phyloP scores from a whole-genome alignment of 352 stramenopile genomes.

The Pythium insidiosum region DNA sequence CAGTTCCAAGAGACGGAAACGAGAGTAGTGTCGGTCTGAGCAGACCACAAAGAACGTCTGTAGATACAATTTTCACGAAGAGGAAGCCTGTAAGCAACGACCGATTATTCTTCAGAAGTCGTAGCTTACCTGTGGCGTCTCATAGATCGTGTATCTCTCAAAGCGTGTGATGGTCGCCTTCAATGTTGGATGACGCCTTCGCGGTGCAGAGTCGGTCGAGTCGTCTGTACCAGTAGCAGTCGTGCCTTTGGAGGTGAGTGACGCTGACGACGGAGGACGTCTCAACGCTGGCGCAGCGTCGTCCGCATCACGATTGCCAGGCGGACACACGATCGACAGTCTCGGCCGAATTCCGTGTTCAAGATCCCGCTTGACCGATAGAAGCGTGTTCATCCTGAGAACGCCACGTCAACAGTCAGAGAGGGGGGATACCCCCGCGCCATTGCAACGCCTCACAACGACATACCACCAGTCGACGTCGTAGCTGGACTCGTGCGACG shows the following conservation, averaged over 20 bases:
- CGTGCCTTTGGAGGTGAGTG: slow-evolving; percentile 16
- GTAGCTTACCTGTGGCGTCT: slow-evolving; percentile 32
- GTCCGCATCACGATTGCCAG: slow-evolving; percentile 9
- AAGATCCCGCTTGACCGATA: slow-evolving; percentile 72
- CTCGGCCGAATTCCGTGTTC: slow-evolving; percentile 47
- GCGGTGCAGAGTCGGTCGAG: slow-evolving; percentile 26
- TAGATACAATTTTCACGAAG: too few relatives aligned
- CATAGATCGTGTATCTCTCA: slow-evolving; percentile 82
- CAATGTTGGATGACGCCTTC: slow-evolving; percentile 58
- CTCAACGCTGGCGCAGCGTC: slow-evolving; percentile 8
- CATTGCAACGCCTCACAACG: not conserved
- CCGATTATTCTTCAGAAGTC: too few relatives aligned
- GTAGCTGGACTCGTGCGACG: slow-evolving; percentile 75
- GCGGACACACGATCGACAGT: slow-evolving; percentile 57
- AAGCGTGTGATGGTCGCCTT: slow-evolving; percentile 54
- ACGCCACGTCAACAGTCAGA: not conserved
- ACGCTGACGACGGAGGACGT: slow-evolving; percentile 18
- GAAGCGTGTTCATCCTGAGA: slow-evolving; percentile 70
- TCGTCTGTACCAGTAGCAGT: slow-evolving; percentile 4
- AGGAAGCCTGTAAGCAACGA: too few relatives aligned
- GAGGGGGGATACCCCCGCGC: not conserved
- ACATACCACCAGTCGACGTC: slow-evolving; percentile 84
- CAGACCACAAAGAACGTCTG: slow-evolving; percentile 65
- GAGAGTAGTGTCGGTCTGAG: slow-evolving; percentile 78
- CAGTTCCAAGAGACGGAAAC: slow-evolving; percentile 68